A percentile compares a stretch with the other conserved stretches of the same genome.
Conservation (phyloP, 495 filamentous ascomycete genomes). For the Opeltia flavorubescens region DNA sequence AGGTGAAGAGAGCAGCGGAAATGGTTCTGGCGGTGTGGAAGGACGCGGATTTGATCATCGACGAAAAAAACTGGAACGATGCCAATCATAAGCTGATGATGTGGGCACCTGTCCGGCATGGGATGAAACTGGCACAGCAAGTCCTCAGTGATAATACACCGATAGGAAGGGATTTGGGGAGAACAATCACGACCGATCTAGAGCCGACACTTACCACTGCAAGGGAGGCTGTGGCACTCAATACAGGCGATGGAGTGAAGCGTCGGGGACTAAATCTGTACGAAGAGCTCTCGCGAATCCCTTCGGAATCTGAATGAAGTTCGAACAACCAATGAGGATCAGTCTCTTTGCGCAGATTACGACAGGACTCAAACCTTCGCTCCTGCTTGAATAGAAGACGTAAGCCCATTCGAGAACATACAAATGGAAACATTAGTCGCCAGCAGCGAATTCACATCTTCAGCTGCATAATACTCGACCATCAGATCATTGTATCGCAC, state of each 20-base stretch:
- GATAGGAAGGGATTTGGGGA: constrained; percentile 3
- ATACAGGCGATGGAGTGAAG: neutral
- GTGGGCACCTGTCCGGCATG: constrained; percentile 12
- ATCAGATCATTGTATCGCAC: too few relatives aligned
- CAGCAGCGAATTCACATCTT: too few relatives aligned
- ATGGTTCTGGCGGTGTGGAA: constrained; percentile 9
- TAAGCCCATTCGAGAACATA: too few relatives aligned
- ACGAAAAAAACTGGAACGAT: constrained; percentile 4
- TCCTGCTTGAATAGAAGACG: too few relatives aligned
- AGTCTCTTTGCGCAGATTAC: too few relatives aligned
- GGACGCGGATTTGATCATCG: neutral
- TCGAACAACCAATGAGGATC: too few relatives aligned
- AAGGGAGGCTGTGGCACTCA: constrained; percentile 1
- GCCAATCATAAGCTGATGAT: constrained; percentile 9
- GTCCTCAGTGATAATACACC: constrained; percentile 5
- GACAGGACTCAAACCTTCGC: too few relatives aligned
- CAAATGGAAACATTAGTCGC: too few relatives aligned
- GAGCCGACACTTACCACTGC: constrained; percentile 7
- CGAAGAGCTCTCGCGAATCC: constrained; percentile 6
- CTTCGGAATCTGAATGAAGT: too few relatives aligned
- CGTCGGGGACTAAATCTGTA: constrained; percentile 13
- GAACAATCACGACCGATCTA: constrained; percentile 6
- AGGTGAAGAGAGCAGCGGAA: constrained; percentile 7
- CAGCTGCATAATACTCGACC: too few relatives aligned
- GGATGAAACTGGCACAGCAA: constrained; percentile 10